phyloP scores from a whole-genome alignment of 108 stramenopile genomes.

The Tribonema minus region DNA sequence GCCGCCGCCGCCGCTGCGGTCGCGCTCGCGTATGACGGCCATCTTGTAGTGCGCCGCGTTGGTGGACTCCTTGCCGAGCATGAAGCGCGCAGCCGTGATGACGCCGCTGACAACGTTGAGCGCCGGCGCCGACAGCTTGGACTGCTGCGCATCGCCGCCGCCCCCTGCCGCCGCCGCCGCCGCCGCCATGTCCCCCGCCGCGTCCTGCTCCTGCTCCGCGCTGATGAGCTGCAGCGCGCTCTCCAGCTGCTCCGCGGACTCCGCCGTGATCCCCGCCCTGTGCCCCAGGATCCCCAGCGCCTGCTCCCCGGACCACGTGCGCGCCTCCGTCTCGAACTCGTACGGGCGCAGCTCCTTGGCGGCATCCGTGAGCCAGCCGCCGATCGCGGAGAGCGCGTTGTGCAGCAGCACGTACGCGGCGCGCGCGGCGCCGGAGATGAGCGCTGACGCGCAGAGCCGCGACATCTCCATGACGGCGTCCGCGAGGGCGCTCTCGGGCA shows the following conservation, averaged over 20 bases:
- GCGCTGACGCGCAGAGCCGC: not conserved
- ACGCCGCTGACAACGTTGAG: slow-evolving; percentile 2
- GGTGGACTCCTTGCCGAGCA: slow-evolving; percentile 5
- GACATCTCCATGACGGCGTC: slow-evolving; percentile 18
- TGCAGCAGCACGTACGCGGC: not conserved
- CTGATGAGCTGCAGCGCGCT: slow-evolving; percentile 3
- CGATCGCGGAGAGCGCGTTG: not conserved
- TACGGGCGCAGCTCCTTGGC: not conserved
- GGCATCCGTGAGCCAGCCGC: not conserved
- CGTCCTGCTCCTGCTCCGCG: not conserved
- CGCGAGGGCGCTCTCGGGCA: slow-evolving; percentile 10
- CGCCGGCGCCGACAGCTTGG: not conserved
- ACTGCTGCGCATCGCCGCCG: not conserved
- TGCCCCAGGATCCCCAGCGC: slow-evolving; percentile 31
- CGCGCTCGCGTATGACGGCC: slow-evolving; percentile 27
- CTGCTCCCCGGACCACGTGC: slow-evolving; percentile 3
- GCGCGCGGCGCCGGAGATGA: not conserved
- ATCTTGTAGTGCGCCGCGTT: slow-evolving; percentile 40
- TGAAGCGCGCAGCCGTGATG: slow-evolving; percentile 21
- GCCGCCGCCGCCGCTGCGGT: not conserved
- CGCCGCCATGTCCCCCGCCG: not conserved
- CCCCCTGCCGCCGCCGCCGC: too few species aligned
- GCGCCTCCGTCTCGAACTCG: not conserved
- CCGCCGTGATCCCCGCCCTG: slow-evolving; percentile 28
- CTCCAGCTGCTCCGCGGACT: slow-evolving; percentile 1